phyloP scores from a whole-genome alignment of 2,329 filamentous ascomycete species.

The Epichloe coenophiala region DNA sequence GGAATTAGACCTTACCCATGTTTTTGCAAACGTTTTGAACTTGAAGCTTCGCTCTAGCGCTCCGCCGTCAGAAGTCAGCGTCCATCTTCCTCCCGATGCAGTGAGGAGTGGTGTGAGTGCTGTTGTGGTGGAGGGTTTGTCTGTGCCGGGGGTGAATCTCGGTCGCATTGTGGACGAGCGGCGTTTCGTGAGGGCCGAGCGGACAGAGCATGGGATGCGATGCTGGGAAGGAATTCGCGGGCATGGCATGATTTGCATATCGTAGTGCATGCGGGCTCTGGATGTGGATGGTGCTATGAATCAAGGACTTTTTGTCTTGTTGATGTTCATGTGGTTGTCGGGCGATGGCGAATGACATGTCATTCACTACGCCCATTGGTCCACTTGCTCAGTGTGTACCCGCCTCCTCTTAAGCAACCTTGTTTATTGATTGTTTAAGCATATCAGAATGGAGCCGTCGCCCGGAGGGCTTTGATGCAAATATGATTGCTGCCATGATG shows the following conservation, averaged over 20 bases:
- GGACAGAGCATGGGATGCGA: not conserved
- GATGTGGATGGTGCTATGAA: not conserved
- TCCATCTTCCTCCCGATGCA: slow-evolving; percentile 32
- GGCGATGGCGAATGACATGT: too few species aligned
- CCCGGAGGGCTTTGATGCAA: slow-evolving; percentile 28
- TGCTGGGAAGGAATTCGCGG: not conserved
- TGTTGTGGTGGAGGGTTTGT: slow-evolving; percentile 22
- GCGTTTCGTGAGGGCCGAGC: not conserved
- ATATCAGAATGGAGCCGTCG: too few species aligned
- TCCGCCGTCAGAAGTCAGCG: slow-evolving; percentile 33
- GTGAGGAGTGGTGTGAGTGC: slow-evolving; percentile 27
- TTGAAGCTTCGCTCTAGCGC: slow-evolving; percentile 47
- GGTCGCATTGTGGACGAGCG: slow-evolving; percentile 15
- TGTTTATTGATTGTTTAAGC: not conserved
- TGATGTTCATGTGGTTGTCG: too few species aligned
- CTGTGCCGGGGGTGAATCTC: slow-evolving; percentile 32
- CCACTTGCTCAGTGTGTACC: not conserved
- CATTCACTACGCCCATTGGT: too few species aligned
- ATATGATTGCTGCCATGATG: slow-evolving; percentile 28
- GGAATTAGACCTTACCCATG: slow-evolving; percentile 35
- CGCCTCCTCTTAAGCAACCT: not conserved
- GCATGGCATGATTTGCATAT: not conserved
- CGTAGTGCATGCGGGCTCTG: not conserved
- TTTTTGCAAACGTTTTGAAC: slow-evolving; percentile 53
- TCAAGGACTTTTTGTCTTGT: not conserved